Conservation (phyloP, 2,329 filamentous ascomycete genomes). For the Colletotrichum spinosum region DNA sequence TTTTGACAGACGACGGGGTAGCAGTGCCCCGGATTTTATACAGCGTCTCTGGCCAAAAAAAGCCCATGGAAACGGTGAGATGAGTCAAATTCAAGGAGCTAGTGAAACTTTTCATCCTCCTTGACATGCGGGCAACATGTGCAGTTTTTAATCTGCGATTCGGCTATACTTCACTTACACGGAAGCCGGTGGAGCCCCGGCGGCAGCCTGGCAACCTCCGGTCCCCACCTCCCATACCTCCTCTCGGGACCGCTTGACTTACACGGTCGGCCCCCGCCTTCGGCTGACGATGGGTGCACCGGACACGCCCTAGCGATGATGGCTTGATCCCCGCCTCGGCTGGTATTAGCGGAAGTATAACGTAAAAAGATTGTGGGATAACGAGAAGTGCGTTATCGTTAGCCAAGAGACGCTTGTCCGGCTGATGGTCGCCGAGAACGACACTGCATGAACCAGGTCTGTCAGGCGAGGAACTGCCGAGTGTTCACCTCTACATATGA, state of each 20-base stretch:
- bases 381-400: not conserved
- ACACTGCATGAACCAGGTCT: too few relatives aligned
- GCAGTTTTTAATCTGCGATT: conserved; percentile 10
- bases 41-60: too few relatives aligned
- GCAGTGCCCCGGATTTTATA: too few relatives aligned
- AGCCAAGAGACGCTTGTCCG: too few relatives aligned
- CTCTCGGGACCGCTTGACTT: conserved; percentile 22
- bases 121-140: not conserved
- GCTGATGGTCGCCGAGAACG: too few relatives aligned
- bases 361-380: not conserved
- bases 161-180: conserved; percentile 31
- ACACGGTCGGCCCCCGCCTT: conserved; percentile 21
- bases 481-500: too few relatives aligned
- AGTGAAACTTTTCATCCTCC: conserved; percentile 11
- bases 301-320: conserved; percentile 8
- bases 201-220: conserved; percentile 14
- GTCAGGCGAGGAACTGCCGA: too few relatives aligned
- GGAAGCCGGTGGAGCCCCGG: conserved; percentile 15
- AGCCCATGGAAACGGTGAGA: not conserved
- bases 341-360: conserved; percentile 4
- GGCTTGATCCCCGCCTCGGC: conserved; percentile 11
- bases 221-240: not conserved
- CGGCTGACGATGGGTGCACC: not conserved
- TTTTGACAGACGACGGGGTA: too few relatives aligned
- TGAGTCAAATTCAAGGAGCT: not conserved